Evolutionary conservation across 2,329 filamentous ascomycete genomes (phyloP), one percentile per base, ranked within the genome.

Genomic region (Verticillium alfalfae): DNA sequence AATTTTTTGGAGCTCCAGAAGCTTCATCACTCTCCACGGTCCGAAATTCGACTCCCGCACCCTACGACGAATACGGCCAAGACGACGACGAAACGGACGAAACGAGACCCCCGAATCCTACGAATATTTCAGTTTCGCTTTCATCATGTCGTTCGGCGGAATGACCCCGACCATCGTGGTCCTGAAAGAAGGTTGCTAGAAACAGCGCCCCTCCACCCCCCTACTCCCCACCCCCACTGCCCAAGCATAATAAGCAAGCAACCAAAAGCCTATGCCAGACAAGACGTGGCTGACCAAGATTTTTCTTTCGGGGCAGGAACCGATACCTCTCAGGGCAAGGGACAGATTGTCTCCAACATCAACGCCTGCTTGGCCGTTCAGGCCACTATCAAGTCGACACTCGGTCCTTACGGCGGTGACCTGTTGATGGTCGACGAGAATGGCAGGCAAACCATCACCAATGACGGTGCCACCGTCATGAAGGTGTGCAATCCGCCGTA

Each of bases 391-490:
- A 96, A 96, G 81, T 92, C 90, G 71, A 99, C 95, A 22, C 84
- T 99, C 39, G 95, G 95, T 49, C 95, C 95, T 38, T 99, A 98
- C 79, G 95, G 95, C 74, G 95, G 95, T 72, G 95, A 99, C 79
- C 81, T 98, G 75, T 84, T 99, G 75, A 89, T 99, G 79, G 94
- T 98, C 61, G 95, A 98, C 78, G 89, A 88, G 77, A 97, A 97
- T 83, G 95, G 95, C 76, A 89, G 81, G 77, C 93, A 97, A 81
- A 99, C 95, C 61, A 98, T 99, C 75, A 99, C 95, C 70, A 99
- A 99, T 79, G 95, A 99, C 81, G 95, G 95, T 73, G 95, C 95
- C 57, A 99, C 95, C 58, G 95, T 98, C 65, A 99, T 99, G 95
- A 98, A 97, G 88, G 91, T 92, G 76, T 69, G 57, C 26, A 45